Percentiles rank a stretch among this genome's conserved stretches.
Evolutionary conservation across 176 grass and related monocot genomes (phyloP).

Genomic region (Ensete glaucum): DNA sequence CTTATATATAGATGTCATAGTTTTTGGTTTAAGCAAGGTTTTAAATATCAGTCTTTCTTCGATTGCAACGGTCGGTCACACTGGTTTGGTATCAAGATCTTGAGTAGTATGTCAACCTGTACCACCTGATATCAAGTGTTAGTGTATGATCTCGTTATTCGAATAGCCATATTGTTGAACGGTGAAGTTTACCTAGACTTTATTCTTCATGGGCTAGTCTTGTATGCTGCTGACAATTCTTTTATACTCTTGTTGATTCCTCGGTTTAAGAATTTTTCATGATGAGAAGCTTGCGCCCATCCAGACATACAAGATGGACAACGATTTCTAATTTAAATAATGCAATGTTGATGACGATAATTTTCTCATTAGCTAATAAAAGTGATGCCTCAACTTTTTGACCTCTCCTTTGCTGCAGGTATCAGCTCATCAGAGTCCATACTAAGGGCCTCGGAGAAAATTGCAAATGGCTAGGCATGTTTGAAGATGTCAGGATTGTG

Average conservation of each 20-base stretch:
- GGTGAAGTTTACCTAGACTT: too few species aligned
- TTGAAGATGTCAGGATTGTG: constrained; percentile 67
- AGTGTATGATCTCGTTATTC: too few species aligned
- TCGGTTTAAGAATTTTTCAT: too few species aligned
- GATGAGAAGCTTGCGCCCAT: too few species aligned
- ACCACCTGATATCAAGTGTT: too few species aligned
- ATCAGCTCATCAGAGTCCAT: constrained; percentile 76
- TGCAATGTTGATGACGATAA: neutral
- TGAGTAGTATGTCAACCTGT: too few species aligned
- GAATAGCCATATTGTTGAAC: too few species aligned
- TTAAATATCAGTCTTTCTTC: neutral
- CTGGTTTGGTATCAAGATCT: too few species aligned
- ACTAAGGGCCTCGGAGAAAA: constrained; percentile 56
- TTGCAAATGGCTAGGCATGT: constrained; percentile 83
- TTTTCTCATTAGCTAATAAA: neutral
- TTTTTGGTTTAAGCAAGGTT: neutral
- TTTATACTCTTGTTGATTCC: neutral
- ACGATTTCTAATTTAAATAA: neutral
- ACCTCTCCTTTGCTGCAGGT: constrained; percentile 27
- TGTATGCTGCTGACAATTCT: constrained; percentile 10
- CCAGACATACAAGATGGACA: neutral
- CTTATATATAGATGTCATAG: neutral
- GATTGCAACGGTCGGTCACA: neutral
- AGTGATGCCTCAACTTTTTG: neutral
- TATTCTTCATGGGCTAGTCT: too few species aligned